A percentile compares a stretch with the other conserved stretches of the same genome.
Evolutionary conservation across 2,329 filamentous ascomycete species (phyloP).

Genomic region (Ophiostoma perfectum): DNA sequence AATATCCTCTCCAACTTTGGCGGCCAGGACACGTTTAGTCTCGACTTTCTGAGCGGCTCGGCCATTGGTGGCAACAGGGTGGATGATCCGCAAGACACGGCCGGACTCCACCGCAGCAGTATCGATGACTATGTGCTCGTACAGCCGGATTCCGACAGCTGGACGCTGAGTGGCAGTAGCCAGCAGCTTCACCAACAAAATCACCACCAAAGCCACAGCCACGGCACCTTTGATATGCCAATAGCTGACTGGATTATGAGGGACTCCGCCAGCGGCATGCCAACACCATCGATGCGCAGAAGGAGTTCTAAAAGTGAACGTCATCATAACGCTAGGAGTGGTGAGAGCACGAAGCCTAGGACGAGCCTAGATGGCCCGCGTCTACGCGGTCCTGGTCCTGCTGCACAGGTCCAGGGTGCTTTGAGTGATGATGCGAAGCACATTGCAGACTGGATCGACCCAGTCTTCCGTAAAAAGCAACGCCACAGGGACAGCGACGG

Average conservation of each 20-base stretch:
- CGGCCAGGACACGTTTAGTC: slow-evolving; percentile 24
- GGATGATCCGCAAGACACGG: slow-evolving; percentile 12
- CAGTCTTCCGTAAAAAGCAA: slow-evolving; percentile 16
- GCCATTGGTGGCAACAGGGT: slow-evolving; percentile 28
- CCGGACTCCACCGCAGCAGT: neutral
- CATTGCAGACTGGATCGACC: slow-evolving; percentile 30
- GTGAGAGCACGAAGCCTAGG: neutral
- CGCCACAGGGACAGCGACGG: neutral
- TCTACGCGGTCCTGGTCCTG: neutral
- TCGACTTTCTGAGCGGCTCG: slow-evolving; percentile 31
- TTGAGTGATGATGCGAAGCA: neutral
- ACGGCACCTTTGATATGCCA: slow-evolving; percentile 29
- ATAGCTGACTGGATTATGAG: neutral
- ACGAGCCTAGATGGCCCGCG: neutral
- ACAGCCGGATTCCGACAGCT: neutral
- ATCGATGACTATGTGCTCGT: slow-evolving; percentile 2
- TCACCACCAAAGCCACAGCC: slow-evolving; percentile 17
- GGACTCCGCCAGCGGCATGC: neutral
- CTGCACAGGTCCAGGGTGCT: neutral
- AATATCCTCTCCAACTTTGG: neutral
- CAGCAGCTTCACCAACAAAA: neutral
- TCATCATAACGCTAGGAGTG: neutral
- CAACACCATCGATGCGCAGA: neutral
- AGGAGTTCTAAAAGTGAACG: neutral
- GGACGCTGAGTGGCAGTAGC: neutral